Evolutionary conservation across 2,329 filamentous ascomycete genomes (phyloP).

Genomic region (Phialocephala sp.): DNA sequence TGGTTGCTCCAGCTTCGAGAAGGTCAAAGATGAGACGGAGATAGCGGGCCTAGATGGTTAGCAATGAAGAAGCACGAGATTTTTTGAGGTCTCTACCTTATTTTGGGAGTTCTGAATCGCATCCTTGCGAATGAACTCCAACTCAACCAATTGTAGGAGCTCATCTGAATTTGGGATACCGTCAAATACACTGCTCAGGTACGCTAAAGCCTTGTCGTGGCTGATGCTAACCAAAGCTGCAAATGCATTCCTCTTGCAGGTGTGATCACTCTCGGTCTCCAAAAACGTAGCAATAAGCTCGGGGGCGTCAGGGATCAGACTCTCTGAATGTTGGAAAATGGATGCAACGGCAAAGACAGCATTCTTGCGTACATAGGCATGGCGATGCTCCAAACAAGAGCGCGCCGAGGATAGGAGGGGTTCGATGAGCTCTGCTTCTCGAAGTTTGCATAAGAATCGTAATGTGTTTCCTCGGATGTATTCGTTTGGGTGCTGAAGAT

Average conservation of each 20-base stretch:
- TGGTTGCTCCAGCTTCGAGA: constrained; percentile 89
- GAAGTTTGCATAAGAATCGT: constrained; percentile 94
- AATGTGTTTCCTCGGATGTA: constrained; percentile 98
- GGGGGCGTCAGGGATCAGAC: constrained; percentile 91
- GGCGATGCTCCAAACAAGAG: constrained; percentile 91
- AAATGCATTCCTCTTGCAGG: constrained; percentile 98
- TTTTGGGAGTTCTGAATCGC: constrained; percentile 93
- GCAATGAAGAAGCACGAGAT: constrained; percentile 23
- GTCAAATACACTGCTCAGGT: constrained; percentile 88
- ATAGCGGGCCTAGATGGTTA: constrained; percentile 74
- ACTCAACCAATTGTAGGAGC: constrained; percentile 87
- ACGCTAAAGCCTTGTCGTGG: constrained; percentile 89
- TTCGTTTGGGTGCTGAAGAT: constrained; percentile 96
- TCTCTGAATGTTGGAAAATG: constrained; percentile 88
- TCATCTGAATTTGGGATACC: constrained; percentile 94
- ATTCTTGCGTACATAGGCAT: constrained; percentile 98
- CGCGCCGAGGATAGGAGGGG: constrained; percentile 91
- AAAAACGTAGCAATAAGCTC: constrained; percentile 91
- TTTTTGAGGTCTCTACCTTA: constrained; percentile 64
- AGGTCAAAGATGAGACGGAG: constrained; percentile 95
- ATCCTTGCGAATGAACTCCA: constrained; percentile 98
- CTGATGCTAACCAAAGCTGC: constrained; percentile 88
- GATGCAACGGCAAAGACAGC: constrained; percentile 94
- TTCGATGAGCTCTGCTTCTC: constrained; percentile 94
- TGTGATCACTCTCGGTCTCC: constrained; percentile 87